Base-by-base conservation (phyloP, 148 eudicot species). In the Cornus kousa region DNA sequence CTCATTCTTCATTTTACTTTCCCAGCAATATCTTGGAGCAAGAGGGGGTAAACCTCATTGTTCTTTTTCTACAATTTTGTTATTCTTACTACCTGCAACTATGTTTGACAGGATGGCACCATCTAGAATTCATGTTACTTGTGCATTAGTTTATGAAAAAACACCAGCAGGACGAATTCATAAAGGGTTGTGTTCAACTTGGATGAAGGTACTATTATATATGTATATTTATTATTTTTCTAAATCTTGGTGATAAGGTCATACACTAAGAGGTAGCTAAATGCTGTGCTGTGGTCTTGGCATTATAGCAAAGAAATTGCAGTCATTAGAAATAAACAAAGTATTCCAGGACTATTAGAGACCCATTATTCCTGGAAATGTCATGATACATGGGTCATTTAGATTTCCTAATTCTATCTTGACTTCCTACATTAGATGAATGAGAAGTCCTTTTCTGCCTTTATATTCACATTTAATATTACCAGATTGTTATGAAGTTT, bases 121-220 rank as follows among this genome's bases (percentile, higher is more conserved):
- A 17, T 69, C 91, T 68, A 92, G 95, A 86, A 92, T 96, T 83
- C 99, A 96, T 84, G 98, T 94, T 39, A 96, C 99, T 62, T 89
- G 94, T 86, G 91, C 99, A 48, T 83, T 96, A 80, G 99, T 96
- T 43, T 82, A 87, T 68, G 99, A 92, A 74, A 88, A 85, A 86
- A 91, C 93, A 69, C 97, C 97, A 10, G 84, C 93, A 6, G 99
- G 99, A 59, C 80, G 98, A 79, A 85, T 96, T 85, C 97, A 96
- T 81, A 94, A 92, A 84, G 99, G 99, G 85, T 79, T 96, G 66
- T 96, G 99, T 74, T 96, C 99, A 79, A 96, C 98, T 82, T 96
- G 99, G 99, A 96, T 96, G 93, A 96, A 93, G 99, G 99, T 96
- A 86, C 46, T 78, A 6, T 6, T 40, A 14, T 31, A 5, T 39